Conservation (phyloP, 2,329 filamentous ascomycete genomes). For the Colletotrichum cereale region DNA sequence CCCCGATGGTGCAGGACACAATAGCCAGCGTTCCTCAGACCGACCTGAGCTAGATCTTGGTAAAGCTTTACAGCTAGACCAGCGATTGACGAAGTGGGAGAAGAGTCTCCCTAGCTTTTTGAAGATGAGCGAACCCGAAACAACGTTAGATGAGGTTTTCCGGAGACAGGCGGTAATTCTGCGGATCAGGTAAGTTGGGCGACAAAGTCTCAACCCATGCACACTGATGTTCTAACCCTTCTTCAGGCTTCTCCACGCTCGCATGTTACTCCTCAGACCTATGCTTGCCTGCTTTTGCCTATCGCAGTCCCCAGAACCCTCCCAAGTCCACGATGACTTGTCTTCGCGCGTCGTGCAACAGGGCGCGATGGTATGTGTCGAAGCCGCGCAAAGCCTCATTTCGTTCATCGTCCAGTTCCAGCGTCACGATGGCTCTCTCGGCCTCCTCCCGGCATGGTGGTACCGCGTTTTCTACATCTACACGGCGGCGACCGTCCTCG, state of each 20-base stretch:
- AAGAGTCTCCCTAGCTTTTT: conserved; percentile 46
- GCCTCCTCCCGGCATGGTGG: conserved; percentile 55
- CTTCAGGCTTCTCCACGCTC: conserved; percentile 50
- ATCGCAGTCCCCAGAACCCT: conserved; percentile 42
- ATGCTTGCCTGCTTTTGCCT: conserved; percentile 50
- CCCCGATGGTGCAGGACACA: background rate
- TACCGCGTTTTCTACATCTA: conserved; percentile 55
- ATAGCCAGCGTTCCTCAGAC: background rate
- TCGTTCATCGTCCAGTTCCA: conserved; percentile 47
- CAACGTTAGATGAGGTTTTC: conserved; percentile 44
- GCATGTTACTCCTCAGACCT: conserved; percentile 51
- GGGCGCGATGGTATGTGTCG: conserved; percentile 51
- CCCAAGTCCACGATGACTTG: conserved; percentile 42
- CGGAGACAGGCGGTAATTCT: conserved; percentile 51
- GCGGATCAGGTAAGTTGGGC: conserved; percentile 47
- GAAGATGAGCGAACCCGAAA: conserved; percentile 39
- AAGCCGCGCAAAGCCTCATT: conserved; percentile 50
- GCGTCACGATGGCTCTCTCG: conserved; percentile 48
- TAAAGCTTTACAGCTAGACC: conserved; percentile 49
- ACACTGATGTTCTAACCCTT: background rate
- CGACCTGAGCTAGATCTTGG: conserved; percentile 44
- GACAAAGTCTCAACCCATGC: no score
- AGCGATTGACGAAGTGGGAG: conserved; percentile 50
- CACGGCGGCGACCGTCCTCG: conserved; percentile 52
- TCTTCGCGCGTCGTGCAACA: conserved; percentile 49